Evolutionary conservation across 768 basidiomycete genomes (phyloP).

Genomic region (Tylopilus plumbeoviolaceoides): DNA sequence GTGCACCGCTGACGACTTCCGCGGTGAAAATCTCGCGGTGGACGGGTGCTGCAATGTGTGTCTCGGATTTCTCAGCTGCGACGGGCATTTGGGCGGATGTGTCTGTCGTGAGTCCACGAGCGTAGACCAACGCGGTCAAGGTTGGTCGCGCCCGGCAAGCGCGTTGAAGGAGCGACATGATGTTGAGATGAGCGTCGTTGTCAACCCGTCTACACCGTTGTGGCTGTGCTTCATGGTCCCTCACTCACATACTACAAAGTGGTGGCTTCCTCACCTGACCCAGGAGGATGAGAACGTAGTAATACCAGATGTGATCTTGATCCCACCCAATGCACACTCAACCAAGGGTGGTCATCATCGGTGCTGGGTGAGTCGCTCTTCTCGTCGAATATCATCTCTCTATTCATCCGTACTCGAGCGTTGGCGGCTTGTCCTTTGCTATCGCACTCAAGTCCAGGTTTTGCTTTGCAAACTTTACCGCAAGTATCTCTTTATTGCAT

Average conservation of each 20-base stretch:
- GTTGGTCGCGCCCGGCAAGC: slow-evolving; percentile 32
- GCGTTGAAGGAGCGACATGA: slow-evolving; percentile 55
- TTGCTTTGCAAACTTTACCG: no score
- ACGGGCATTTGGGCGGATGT: slow-evolving; percentile 21
- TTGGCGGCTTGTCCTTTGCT: no score
- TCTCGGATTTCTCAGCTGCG: slow-evolving; percentile 21
- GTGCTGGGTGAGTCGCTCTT: no score
- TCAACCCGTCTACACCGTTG: slow-evolving; percentile 8
- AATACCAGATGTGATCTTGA: background rate
- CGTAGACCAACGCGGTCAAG: slow-evolving; percentile 9
- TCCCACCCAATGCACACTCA: background rate
- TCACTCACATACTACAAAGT: background rate
- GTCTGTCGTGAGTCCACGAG: slow-evolving; percentile 21
- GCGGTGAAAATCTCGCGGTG: slow-evolving; percentile 66
- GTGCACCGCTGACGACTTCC: slow-evolving; percentile 83
- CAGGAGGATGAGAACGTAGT: no score
- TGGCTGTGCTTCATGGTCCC: slow-evolving; percentile 23
- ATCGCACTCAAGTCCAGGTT: no score
- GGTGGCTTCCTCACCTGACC: no score
- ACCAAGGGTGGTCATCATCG: no score
- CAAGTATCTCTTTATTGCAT: no score
- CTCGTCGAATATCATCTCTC: no score
- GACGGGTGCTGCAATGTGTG: slow-evolving; percentile 41
- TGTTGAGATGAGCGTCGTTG: background rate
- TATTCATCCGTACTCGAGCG: no score